phyloP scores from a whole-genome alignment of 106 monocot species.

The Vanilla planifolia region DNA sequence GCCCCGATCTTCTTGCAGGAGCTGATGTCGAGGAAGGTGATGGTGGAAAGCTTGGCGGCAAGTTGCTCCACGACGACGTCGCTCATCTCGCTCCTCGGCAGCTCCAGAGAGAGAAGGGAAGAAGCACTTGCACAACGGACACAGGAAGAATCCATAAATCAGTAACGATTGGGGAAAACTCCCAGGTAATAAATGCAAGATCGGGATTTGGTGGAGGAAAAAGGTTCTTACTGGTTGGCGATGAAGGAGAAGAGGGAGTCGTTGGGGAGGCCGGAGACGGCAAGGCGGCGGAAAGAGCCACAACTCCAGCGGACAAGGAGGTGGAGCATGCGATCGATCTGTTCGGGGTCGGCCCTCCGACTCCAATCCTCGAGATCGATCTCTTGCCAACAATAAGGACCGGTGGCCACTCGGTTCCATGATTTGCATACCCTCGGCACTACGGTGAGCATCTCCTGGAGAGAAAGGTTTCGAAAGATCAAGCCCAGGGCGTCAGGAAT shows the following conservation, averaged over 20 bases:
- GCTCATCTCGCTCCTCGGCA: constrained; percentile 69
- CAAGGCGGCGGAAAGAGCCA: constrained; percentile 42
- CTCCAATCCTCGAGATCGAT: constrained; percentile 81
- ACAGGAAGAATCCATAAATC: not conserved
- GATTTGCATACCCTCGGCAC: constrained; percentile 75
- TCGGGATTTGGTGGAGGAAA: not conserved
- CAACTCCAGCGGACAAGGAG: constrained; percentile 49
- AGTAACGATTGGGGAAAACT: not conserved
- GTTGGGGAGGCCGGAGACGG: constrained; percentile 45
- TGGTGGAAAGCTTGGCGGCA: constrained; percentile 34
- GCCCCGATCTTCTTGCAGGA: constrained; percentile 65
- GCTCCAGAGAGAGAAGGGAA: constrained; percentile 51
- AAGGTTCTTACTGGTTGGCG: constrained; percentile 51
- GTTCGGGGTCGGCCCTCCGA: constrained; percentile 41
- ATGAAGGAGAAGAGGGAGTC: constrained; percentile 56
- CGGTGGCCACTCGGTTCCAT: constrained; percentile 50
- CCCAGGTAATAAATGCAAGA: not conserved
- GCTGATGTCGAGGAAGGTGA: constrained; percentile 78
- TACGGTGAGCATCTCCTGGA: constrained; percentile 62
- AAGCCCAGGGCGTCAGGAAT: constrained; percentile 75
- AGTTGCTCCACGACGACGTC: constrained; percentile 55
- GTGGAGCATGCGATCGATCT: constrained; percentile 49
- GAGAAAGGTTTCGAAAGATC: constrained; percentile 65
- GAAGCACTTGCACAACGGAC: constrained; percentile 41
- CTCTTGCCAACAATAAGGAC: constrained; percentile 92